phyloP scores from a whole-genome alignment of 1,284 basidiomycete genomes.

The Marasmius fiardii region DNA sequence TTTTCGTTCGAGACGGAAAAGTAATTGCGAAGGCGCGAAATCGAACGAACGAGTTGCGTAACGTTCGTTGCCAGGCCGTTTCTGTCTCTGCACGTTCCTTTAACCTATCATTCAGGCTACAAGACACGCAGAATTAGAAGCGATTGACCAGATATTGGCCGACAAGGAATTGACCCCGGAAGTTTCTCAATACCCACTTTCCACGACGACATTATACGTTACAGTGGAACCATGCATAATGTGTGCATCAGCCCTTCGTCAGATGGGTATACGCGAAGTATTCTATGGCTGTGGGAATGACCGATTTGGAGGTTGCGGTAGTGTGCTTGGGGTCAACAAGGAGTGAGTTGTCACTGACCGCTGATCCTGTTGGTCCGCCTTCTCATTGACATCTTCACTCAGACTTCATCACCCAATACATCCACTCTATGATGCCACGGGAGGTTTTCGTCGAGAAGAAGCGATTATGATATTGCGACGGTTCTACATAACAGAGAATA shows the following conservation, averaged over 20 bases:
- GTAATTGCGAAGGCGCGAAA: conserved; percentile 90
- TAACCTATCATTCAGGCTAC: conserved; percentile 67
- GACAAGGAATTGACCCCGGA: conserved; percentile 55
- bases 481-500: conserved; percentile 96
- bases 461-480: conserved; percentile 93
- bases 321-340: conserved; percentile 86
- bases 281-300: conserved; percentile 96
- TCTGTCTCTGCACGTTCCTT: not conserved
- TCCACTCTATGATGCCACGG: conserved; percentile 72
- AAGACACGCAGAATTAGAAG: conserved; percentile 96
- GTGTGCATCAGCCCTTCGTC: conserved; percentile 94
- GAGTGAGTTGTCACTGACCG: conserved; percentile 44
- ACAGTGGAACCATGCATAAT: conserved; percentile 99
- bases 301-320: conserved; percentile 96
- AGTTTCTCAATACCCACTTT: conserved; percentile 57
- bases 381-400: conserved; percentile 7
- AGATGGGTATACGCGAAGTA: conserved; percentile 89
- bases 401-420: conserved; percentile 70
- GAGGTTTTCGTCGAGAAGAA: conserved; percentile 87
- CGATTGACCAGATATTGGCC: conserved; percentile 87
- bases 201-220: conserved; percentile 88
- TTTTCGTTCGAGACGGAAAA: conserved; percentile 80
- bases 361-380: conserved; percentile 8
- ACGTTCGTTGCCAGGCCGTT: conserved; percentile 48
- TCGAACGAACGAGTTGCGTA: conserved; percentile 90